Conservation (phyloP, 805 yeast species). For the Suhomyces vadensis region DNA sequence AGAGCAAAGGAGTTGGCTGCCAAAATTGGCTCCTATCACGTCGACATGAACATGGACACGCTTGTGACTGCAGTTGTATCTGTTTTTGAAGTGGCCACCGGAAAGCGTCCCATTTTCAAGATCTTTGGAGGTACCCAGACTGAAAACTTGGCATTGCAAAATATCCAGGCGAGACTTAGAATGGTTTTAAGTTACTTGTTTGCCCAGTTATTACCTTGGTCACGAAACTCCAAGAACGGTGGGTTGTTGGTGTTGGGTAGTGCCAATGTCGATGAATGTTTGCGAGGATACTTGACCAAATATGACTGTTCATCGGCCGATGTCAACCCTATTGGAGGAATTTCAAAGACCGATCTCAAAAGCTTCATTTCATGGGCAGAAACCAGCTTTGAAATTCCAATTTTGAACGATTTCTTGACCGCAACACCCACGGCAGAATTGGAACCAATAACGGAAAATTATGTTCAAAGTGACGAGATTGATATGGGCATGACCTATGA, state of each 20-base stretch:
- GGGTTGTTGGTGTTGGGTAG: constrained; percentile 91
- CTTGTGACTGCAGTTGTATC: constrained; percentile 71
- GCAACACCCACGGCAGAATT: constrained; percentile 98
- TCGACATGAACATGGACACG: constrained; percentile 88
- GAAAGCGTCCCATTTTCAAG: constrained; percentile 83
- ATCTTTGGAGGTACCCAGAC: constrained; percentile 91
- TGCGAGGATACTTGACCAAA: constrained; percentile 93
- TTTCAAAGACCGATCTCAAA: constrained; percentile 90
- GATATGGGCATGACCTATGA: constrained; percentile 99
- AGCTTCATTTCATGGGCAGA: constrained; percentile 82
- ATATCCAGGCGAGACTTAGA: constrained; percentile 92
- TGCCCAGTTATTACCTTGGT: constrained; percentile 96
- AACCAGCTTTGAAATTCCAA: constrained; percentile 67
- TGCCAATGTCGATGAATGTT: constrained; percentile 96
- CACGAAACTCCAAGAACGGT: constrained; percentile 65
- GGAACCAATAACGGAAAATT: constrained; percentile 90
- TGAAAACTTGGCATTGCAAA: constrained; percentile 92
- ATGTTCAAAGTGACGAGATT: constrained; percentile 93
- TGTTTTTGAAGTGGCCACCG: constrained; percentile 86
- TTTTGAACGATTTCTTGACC: constrained; percentile 71
- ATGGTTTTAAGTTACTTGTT: constrained; percentile 93
- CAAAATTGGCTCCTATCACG: constrained; percentile 83
- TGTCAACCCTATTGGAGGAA: constrained; percentile 97
- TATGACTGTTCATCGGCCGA: constrained; percentile 98
- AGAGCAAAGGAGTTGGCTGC: constrained; percentile 78